A percentile compares a stretch with the other conserved stretches of the same genome.
These are phyloP conservation scores for Cyberlindnera subsufficiens DNA, from an alignment of 805 yeast species.

Conservation along the genomic window DNA sequence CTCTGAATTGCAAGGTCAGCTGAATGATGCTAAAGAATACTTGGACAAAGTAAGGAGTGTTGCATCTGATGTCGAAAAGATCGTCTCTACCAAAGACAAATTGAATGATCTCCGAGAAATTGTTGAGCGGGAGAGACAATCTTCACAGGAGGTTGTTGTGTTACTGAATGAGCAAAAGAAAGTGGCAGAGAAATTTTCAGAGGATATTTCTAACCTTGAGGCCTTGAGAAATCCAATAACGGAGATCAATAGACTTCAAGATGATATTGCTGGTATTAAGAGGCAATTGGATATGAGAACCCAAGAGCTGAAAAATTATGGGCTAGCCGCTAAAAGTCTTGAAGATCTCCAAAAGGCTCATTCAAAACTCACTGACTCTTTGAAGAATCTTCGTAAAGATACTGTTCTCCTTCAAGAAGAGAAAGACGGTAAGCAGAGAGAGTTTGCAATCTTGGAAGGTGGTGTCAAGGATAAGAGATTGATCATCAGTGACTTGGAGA, in stretches of 20 bases:
- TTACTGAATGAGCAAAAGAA: not conserved
- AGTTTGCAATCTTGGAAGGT: slow-evolving; percentile 40
- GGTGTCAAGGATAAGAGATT: slow-evolving; percentile 48
- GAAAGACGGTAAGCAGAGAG: slow-evolving; percentile 40
- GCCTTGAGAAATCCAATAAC: slow-evolving; percentile 23
- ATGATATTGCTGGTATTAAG: slow-evolving; percentile 26
- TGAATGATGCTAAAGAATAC: slow-evolving; percentile 28
- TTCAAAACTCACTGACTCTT: slow-evolving; percentile 29
- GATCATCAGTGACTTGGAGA: slow-evolving; percentile 46
- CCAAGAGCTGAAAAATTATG: slow-evolving; percentile 33
- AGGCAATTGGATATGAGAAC: slow-evolving; percentile 25
- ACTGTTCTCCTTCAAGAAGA: slow-evolving; percentile 31
- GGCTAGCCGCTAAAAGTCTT: slow-evolving; percentile 30
- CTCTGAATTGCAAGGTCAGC: slow-evolving; percentile 27
- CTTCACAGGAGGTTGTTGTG: no score
- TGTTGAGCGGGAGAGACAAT: not conserved
- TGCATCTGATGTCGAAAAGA: slow-evolving; percentile 22
- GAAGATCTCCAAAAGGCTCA: slow-evolving; percentile 43
- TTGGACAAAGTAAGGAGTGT: slow-evolving; percentile 24
- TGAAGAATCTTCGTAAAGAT: slow-evolving; percentile 34
- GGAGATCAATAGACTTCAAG: slow-evolving; percentile 30
- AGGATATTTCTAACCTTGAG: slow-evolving; percentile 5
- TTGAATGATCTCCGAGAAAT: slow-evolving; percentile 2
- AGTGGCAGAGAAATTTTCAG: not conserved
- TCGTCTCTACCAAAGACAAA: slow-evolving; percentile 8